These are phyloP conservation scores for Colletotrichum nymphaeae DNA, from an alignment of 2,329 filamentous ascomycete genomes.

Conservation along the genomic window DNA sequence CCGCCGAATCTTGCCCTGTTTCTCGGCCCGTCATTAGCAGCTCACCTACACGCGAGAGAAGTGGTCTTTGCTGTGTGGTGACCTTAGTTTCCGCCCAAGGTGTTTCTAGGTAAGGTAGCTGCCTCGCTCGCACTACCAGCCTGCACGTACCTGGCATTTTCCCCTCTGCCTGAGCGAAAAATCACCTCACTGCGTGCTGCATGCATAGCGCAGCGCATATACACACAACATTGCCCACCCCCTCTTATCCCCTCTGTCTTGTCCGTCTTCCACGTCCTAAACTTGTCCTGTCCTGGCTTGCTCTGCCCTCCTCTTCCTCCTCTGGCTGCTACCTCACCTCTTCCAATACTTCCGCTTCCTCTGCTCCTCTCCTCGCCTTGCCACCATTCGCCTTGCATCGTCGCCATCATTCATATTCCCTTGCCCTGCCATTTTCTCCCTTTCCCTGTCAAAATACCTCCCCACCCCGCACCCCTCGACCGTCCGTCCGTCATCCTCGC, in stretches of 20 bases:
- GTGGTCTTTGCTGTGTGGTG: conserved; percentile 20
- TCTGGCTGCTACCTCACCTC: conserved; percentile 11
- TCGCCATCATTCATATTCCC: conserved; percentile 37
- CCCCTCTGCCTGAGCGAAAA: conserved; percentile 30
- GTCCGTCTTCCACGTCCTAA: conserved; percentile 33
- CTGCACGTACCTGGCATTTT: conserved; percentile 43
- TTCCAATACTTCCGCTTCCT: conserved; percentile 20
- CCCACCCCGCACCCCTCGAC: conserved; percentile 35
- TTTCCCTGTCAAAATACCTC: conserved; percentile 35
- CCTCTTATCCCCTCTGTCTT: conserved; percentile 32
- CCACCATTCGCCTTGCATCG: conserved; percentile 35
- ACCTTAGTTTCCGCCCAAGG: background rate
- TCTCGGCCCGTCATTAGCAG: conserved; percentile 32
- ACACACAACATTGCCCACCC: conserved; percentile 31
- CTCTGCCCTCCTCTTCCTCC: background rate
- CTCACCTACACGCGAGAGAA: conserved; percentile 19
- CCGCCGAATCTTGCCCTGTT: conserved; percentile 18
- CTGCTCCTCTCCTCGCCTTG: conserved; percentile 30
- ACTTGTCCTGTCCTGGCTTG: conserved; percentile 23
- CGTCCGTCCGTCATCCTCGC: conserved; percentile 34
- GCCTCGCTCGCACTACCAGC: conserved; percentile 36
- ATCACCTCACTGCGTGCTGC: conserved; percentile 35
- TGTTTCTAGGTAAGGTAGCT: conserved; percentile 12
- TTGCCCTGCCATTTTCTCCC: conserved; percentile 33
- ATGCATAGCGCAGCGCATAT: conserved; percentile 35